Percentiles rank a stretch among this genome's conserved stretches.
phyloP scores from a whole-genome alignment of 1,284 basidiomycete genomes.

The Ceratobasidium sp. region DNA sequence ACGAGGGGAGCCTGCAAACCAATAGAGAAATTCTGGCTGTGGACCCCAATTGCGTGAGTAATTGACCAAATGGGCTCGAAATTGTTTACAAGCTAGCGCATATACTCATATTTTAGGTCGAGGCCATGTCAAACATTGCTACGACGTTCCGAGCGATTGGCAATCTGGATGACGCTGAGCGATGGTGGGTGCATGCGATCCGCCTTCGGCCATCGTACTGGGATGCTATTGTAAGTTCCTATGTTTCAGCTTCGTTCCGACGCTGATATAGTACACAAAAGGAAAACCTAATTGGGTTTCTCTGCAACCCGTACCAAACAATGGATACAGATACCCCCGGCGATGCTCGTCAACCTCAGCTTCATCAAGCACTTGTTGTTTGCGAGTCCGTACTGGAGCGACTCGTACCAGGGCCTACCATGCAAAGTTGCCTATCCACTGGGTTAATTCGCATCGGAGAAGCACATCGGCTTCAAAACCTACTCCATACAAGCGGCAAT shows the following conservation, averaged over 20 bases:
- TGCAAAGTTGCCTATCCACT: constrained; percentile 41
- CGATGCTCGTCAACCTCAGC: constrained; percentile 41
- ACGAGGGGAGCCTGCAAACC: constrained; percentile 42
- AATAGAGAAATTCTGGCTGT: constrained; percentile 44
- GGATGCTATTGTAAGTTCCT: constrained; percentile 51
- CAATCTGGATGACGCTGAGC: constrained; percentile 51
- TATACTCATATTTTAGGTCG: constrained; percentile 46
- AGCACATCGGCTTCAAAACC: constrained; percentile 53
- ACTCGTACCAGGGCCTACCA: constrained; percentile 43
- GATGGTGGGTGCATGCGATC: constrained; percentile 57
- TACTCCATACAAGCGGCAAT: constrained; percentile 56
- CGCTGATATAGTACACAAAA: constrained; percentile 16
- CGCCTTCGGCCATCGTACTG: constrained; percentile 53
- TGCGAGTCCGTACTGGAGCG: constrained; percentile 49
- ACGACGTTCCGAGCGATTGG: constrained; percentile 55
- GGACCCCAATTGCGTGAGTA: constrained; percentile 53
- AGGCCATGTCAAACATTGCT: constrained; percentile 61
- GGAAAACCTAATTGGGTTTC: constrained; percentile 54
- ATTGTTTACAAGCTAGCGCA: background rate
- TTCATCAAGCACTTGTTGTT: constrained; percentile 49
- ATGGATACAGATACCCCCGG: constrained; percentile 10
- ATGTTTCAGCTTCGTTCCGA: constrained; percentile 17
- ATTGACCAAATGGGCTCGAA: background rate
- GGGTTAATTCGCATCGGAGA: constrained; percentile 44
- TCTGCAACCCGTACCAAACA: constrained; percentile 47